These are phyloP conservation scores for Aspergillus udagawae DNA, from an alignment of 2,329 filamentous ascomycete species.

Conservation along the genomic window DNA sequence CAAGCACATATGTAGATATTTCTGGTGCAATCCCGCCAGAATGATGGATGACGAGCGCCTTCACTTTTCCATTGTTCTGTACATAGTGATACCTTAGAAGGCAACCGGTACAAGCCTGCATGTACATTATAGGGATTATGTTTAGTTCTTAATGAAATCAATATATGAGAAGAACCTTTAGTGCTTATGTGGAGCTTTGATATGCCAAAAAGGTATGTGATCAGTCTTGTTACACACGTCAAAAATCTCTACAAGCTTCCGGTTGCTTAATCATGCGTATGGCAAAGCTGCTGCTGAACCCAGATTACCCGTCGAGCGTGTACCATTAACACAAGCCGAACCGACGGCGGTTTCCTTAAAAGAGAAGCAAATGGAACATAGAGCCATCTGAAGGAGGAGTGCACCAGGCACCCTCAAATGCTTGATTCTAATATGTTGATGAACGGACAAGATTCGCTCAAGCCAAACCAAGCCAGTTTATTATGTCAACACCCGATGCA, in stretches of 20 bases:
- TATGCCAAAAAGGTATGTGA: not conserved
- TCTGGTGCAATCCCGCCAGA: not conserved
- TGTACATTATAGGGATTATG: not conserved
- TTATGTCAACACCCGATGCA: not conserved
- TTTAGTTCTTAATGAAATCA: not conserved
- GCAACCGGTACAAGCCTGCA: not conserved
- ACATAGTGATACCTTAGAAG: not conserved
- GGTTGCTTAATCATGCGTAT: too few species aligned
- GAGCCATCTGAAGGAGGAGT: not conserved
- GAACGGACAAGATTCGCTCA: not conserved
- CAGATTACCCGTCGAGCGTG: too few species aligned
- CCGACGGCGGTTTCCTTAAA: not conserved
- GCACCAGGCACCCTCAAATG: not conserved
- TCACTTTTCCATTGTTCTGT: not conserved
- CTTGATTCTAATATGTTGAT: not conserved
- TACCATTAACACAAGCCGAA: not conserved
- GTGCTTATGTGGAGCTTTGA: not conserved
- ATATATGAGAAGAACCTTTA: not conserved
- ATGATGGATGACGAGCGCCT: not conserved
- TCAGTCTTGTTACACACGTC: not conserved
- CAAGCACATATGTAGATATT: not conserved
- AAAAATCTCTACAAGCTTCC: too few species aligned
- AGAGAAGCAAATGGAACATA: not conserved
- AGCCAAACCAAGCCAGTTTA: not conserved
- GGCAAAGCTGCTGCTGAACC: too few species aligned